Base-by-base conservation (phyloP, 148 eudicot species). In the Pouteria glomerata region DNA sequence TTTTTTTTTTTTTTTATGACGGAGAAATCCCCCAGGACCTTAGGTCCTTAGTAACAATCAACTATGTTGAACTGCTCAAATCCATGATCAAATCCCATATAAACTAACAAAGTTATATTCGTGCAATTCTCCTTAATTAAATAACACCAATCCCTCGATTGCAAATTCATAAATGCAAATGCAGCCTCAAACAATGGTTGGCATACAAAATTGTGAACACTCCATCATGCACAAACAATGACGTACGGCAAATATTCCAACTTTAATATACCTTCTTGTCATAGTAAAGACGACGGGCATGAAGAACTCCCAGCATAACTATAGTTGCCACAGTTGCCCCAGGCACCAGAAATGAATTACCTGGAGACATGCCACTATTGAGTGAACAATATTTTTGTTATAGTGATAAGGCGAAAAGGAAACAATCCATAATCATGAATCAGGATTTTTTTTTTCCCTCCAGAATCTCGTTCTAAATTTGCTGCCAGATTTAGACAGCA, bases 251-350 rank as follows among this genome's bases (percentile, higher is more conserved):
- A 50, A 51, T 27, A 68, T 1, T 48, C 7, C 16, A 48, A 48
- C 27, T 16, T 35, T 13, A 15, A 16, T 10, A 66, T 21, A 74
- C 98, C 96, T 91, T 89, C 73, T 75, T 86, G 78, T 94, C 98
- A 53, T 87, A 81, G 53, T 89, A 94, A 30, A 94, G 82, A 21
- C 97, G 97, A 37, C 98, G 96, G 48, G 88, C 96, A 75, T 94
- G 97, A 72, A 94, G 97, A 74, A 84, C 88, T 56, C 96, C 98
- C 8, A 94, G 90, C 98, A 94, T 94, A 39, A 85, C 80, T 66
- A 94, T 85, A 58, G 98, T 91, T 31, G 91, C 98, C 68, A 84
- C 86, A 65, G 98, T 94, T 61, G 98, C 98, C 13, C 98, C 98
- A 45, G 96, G 90, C 64, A 91, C 81, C 79, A 91, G 34, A 68